Percentiles rank a stretch among this genome's conserved stretches.
Evolutionary conservation across 2,329 filamentous ascomycete species (phyloP).

Genomic region (Laburnicola sp.): DNA sequence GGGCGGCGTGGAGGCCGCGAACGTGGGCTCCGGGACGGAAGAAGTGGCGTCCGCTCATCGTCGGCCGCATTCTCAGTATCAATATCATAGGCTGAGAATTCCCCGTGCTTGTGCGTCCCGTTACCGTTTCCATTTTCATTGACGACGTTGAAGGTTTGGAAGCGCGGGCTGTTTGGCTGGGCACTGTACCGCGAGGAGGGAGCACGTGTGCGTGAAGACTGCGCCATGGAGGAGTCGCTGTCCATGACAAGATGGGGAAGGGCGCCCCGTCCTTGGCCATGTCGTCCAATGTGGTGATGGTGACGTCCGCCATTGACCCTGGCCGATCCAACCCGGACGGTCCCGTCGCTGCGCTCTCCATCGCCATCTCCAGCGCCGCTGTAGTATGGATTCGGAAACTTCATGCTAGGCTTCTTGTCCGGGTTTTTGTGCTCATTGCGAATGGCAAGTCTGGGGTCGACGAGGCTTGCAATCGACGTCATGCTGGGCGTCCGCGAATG

Average conservation of each 20-base stretch:
- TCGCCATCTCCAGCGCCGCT: constrained; percentile 59
- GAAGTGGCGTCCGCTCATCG: constrained; percentile 84
- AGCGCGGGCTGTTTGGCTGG: constrained; percentile 68
- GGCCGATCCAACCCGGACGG: constrained; percentile 46
- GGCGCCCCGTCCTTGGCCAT: constrained; percentile 71
- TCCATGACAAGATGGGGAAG: constrained; percentile 68
- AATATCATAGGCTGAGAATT: constrained; percentile 73
- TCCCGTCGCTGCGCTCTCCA: constrained; percentile 45
- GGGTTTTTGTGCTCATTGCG: constrained; percentile 66
- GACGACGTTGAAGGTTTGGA: constrained; percentile 53
- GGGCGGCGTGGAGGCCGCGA: constrained; percentile 54
- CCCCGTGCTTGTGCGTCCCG: constrained; percentile 59
- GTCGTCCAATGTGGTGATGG: constrained; percentile 79
- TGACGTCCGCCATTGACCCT: constrained; percentile 64
- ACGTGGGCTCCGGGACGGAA: constrained; percentile 66
- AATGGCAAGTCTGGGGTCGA: constrained; percentile 58
- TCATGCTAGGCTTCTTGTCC: constrained; percentile 88
- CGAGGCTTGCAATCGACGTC: constrained; percentile 74
- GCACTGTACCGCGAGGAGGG: constrained; percentile 64
- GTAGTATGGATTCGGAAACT: constrained; percentile 78
- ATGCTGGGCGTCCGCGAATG: constrained; percentile 88
- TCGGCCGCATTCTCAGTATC: constrained; percentile 80
- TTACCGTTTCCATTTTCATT: constrained; percentile 33
- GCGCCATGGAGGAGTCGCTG: constrained; percentile 65
- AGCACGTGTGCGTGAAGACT: constrained; percentile 65